phyloP scores from a whole-genome alignment of 345 rosid genomes.

The Gossypium mustelinum region DNA sequence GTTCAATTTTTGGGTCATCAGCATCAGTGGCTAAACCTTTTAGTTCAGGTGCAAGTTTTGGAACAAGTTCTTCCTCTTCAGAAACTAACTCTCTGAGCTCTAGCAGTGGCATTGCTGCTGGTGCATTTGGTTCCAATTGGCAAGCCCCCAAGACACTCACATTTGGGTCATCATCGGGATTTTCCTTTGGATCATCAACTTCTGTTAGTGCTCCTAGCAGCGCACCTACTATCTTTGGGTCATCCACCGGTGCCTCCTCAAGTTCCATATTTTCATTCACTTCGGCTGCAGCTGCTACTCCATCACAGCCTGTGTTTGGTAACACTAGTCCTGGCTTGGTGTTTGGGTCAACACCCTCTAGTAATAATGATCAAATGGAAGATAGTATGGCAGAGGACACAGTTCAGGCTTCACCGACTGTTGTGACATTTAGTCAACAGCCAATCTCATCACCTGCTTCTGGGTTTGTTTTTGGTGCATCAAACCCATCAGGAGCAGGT shows the following conservation, averaged over 20 bases:
- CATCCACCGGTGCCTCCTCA: slow-evolving; percentile 42
- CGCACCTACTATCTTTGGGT: slow-evolving; percentile 44
- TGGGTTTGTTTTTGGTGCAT: slow-evolving; percentile 38
- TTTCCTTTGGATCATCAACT: slow-evolving; percentile 51
- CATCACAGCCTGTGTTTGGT: slow-evolving; percentile 49
- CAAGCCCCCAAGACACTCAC: slow-evolving; percentile 39
- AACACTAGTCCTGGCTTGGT: slow-evolving; percentile 36
- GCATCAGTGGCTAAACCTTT: slow-evolving; percentile 30
- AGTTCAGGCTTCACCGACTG: slow-evolving; percentile 36
- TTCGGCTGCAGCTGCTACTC: slow-evolving; percentile 37
- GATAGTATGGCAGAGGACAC: slow-evolving; percentile 99
- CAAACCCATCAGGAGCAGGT: slow-evolving; percentile 38
- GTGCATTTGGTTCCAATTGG: slow-evolving; percentile 55
- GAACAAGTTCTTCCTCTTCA: slow-evolving; percentile 34
- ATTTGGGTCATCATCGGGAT: slow-evolving; percentile 44
- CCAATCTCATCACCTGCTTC: slow-evolving; percentile 29
- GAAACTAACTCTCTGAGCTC: slow-evolving; percentile 42
- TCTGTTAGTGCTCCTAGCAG: slow-evolving; percentile 29
- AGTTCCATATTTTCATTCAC: slow-evolving; percentile 46
- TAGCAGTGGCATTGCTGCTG: slow-evolving; percentile 30
- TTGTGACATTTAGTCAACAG: slow-evolving; percentile 47
- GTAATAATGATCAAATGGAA: slow-evolving; percentile 78
- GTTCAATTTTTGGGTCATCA: slow-evolving; percentile 51
- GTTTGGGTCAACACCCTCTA: slow-evolving; percentile 44
- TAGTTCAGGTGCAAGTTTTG: slow-evolving; percentile 48